Evolutionary conservation across 2,329 filamentous ascomycete species (phyloP).

Genomic region (Fusarium sp.): DNA sequence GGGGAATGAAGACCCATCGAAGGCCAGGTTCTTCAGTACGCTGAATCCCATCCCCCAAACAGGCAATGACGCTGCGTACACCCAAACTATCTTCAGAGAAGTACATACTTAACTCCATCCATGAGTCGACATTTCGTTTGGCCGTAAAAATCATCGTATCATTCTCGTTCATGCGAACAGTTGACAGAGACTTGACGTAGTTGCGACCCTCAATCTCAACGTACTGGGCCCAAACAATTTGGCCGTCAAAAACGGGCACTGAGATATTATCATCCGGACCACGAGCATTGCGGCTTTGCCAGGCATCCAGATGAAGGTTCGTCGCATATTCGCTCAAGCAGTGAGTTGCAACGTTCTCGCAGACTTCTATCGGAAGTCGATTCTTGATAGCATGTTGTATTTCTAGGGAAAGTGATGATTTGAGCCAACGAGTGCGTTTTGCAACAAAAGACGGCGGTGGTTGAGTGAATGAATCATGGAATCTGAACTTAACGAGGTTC

Average conservation of each 20-base stretch:
- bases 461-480: rapidly evolving
- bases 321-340: not conserved
- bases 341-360: not conserved
- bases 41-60: not conserved
- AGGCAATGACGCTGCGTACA: not conserved
- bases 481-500: rapidly evolving
- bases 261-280: too few species aligned
- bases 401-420: not conserved
- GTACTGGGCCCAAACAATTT: not conserved
- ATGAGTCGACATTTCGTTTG: rapidly evolving
- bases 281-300: not conserved
- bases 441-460: not conserved
- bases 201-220: not conserved
- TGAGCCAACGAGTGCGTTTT: not conserved
- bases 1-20: not conserved
- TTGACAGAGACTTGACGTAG: not conserved
- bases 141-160: not conserved
- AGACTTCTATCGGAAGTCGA: not conserved
- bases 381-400: not conserved
- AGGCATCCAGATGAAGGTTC: not conserved
- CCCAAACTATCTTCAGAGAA: not conserved
- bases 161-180: not conserved
- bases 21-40: not conserved
- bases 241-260: not conserved
- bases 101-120: not conserved